A percentile compares a stretch with the other conserved stretches of the same genome.
Conservation (phyloP, 2,329 filamentous ascomycete species). For the Myriosclerotinia duriaeana region DNA sequence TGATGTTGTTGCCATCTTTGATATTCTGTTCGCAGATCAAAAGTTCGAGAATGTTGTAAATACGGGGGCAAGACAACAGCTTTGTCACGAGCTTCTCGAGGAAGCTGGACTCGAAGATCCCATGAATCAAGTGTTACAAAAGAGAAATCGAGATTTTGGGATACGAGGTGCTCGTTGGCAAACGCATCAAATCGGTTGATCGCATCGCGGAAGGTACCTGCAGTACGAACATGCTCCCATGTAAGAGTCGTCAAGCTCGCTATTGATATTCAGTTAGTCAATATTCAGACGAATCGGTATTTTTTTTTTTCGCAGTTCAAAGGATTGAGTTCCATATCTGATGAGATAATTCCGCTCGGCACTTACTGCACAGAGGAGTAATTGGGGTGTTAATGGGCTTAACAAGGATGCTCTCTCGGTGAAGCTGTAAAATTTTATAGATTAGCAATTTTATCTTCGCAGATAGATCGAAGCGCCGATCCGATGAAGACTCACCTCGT, state of each 20-base stretch:
- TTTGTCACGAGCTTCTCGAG: constrained; percentile 96
- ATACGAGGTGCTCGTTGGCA: constrained; percentile 84
- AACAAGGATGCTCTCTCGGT: constrained; percentile 93
- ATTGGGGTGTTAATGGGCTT: constrained; percentile 99
- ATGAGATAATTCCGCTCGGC: constrained; percentile 26
- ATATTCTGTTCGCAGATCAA: constrained; percentile 95
- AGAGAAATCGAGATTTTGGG: constrained; percentile 92
- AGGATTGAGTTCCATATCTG: constrained; percentile 14
- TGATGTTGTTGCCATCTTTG: constrained; percentile 98
- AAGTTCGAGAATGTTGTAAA: constrained; percentile 95
- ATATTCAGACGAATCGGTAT: constrained; percentile 15
- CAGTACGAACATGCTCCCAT: constrained; percentile 98
- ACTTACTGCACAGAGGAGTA: constrained; percentile 97
- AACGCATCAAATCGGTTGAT: constrained; percentile 94
- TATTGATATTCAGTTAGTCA: constrained; percentile 45
- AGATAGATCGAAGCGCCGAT: constrained; percentile 17
- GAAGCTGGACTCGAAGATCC: constrained; percentile 96
- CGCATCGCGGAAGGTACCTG: constrained; percentile 94
- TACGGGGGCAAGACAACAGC: constrained; percentile 94
- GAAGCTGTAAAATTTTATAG: constrained; percentile 61
- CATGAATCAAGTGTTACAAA: constrained; percentile 98
- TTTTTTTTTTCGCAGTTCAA: too few relatives aligned
- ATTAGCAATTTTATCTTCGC: constrained; percentile 30
- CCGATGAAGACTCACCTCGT: constrained; percentile 67
- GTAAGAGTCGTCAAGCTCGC: constrained; percentile 96